These are phyloP conservation scores for Globisporangium ultimum DNA, from an alignment of 352 stramenopile genomes.

Conservation along the genomic window DNA sequence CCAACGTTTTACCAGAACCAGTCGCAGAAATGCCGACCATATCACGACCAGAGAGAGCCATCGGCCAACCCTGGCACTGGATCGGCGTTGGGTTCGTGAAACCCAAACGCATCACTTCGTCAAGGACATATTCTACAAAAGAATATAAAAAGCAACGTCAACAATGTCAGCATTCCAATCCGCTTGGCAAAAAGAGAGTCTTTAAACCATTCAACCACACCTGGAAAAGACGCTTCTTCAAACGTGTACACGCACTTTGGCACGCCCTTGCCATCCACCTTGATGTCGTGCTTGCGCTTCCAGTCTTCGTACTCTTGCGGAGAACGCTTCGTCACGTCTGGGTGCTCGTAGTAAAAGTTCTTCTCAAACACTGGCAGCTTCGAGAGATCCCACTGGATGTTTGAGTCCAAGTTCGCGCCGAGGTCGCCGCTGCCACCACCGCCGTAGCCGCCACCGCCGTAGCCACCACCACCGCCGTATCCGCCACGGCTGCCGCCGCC, in stretches of 20 bases:
- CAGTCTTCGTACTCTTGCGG: constrained; percentile 90
- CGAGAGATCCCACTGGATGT: constrained; percentile 95
- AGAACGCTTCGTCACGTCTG: constrained; percentile 91
- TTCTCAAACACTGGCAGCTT: constrained; percentile 97
- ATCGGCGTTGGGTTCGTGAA: constrained; percentile 95
- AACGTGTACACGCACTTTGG: constrained; percentile 98
- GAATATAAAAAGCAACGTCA: neutral
- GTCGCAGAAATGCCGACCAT: constrained; percentile 99
- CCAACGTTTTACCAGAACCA: constrained; percentile 96
- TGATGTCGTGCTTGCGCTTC: constrained; percentile 93
- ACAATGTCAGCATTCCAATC: neutral
- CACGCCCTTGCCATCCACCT: constrained; percentile 93
- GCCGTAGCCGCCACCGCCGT: constrained; percentile 26
- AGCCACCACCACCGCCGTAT: constrained; percentile 17
- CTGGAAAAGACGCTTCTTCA: constrained; percentile 90
- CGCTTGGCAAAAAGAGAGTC: neutral
- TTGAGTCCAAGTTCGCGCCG: constrained; percentile 82
- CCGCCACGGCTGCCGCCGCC: constrained; percentile 35
- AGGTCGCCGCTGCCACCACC: constrained; percentile 63
- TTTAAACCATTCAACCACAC: constrained; percentile 18
- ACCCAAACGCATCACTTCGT: constrained; percentile 96
- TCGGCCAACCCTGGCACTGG: constrained; percentile 97
- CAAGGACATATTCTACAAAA: constrained; percentile 92
- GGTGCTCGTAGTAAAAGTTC: constrained; percentile 99
- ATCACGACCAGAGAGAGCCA: constrained; percentile 96